Conservation (phyloP, 2,329 filamentous ascomycete species). For the Dactylellina haptotyla region DNA sequence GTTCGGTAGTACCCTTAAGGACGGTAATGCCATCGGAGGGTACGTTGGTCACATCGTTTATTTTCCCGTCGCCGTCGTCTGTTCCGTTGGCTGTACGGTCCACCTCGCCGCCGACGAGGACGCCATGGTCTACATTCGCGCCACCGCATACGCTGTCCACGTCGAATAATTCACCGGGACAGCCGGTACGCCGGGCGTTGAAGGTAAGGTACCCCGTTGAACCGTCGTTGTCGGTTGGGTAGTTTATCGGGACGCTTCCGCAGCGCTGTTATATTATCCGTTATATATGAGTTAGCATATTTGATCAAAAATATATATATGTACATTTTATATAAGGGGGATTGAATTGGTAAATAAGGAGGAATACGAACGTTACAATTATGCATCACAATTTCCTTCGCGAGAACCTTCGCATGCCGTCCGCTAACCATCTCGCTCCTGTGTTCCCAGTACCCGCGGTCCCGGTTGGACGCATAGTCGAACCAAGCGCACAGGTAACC, state of each 20-base stretch:
- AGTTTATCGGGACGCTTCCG: constrained; percentile 21
- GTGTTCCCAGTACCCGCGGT: constrained; percentile 1
- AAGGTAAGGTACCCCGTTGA: constrained; percentile 19
- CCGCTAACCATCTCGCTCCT: not conserved
- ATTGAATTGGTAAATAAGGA: not conserved
- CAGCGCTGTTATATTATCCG: constrained; percentile 5
- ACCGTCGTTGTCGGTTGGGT: constrained; percentile 9
- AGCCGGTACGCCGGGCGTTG: not conserved
- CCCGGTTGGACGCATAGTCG: constrained; percentile 7
- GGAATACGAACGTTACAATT: constrained; percentile 14
- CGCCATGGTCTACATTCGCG: not conserved
- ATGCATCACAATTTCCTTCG: constrained; percentile 7
- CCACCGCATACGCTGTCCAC: constrained; percentile 7
- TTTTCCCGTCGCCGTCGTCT: not conserved
- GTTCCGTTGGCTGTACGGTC: not conserved
- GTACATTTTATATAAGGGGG: not conserved
- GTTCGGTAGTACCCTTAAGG: too few species aligned
- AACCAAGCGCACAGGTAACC: constrained; percentile 41
- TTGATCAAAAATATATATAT: not conserved
- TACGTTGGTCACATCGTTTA: not conserved
- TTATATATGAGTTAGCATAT: not conserved
- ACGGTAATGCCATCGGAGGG: not conserved
- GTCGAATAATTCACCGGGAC: constrained; percentile 6
- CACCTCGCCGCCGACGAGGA: constrained; percentile 6
- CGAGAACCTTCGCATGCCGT: constrained; percentile 8